These are phyloP conservation scores for Kwoniella europaea DNA, from an alignment of 768 basidiomycete species.

Conservation along the genomic window DNA sequence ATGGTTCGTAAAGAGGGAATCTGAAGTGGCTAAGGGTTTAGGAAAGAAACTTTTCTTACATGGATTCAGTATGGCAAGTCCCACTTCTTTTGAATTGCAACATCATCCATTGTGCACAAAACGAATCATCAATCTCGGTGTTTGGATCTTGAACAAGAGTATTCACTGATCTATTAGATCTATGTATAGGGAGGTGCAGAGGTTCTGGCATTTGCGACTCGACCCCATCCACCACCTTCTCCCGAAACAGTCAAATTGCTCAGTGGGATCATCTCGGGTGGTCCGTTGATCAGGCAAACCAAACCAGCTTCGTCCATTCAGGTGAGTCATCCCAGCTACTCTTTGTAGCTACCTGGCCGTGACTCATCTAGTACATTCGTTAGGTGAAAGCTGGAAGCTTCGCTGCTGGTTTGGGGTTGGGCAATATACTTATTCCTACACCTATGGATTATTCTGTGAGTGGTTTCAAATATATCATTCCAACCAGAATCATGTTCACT, in stretches of 20 bases:
- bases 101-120: no score
- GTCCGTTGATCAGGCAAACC: slow-evolving; percentile 42
- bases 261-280: slow-evolving; percentile 44
- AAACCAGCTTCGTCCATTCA: slow-evolving; percentile 34
- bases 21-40: slow-evolving; percentile 22
- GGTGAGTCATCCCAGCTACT: slow-evolving; percentile 21
- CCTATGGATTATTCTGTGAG: slow-evolving; percentile 39
- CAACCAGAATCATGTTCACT: no score
- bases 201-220: slow-evolving; percentile 44
- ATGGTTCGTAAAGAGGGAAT: slow-evolving; percentile 45
- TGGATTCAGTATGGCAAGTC: slow-evolving; percentile 52
- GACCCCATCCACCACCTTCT: slow-evolving; percentile 35
- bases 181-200: slow-evolving; percentile 45
- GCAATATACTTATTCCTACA: slow-evolving; percentile 45
- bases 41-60: slow-evolving; percentile 47
- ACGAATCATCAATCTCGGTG: neutral
- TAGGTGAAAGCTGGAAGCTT: slow-evolving; percentile 44
- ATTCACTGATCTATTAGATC: neutral
- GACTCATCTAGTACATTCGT: neutral
- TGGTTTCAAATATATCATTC: neutral
- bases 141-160: no score
- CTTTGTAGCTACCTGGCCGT: neutral
- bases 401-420: slow-evolving; percentile 40
- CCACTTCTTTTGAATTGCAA: neutral
- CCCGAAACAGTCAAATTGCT: slow-evolving; percentile 33